Evolutionary conservation across 2,329 filamentous ascomycete genomes (phyloP).

Genomic region (Falciphora oryzae): DNA sequence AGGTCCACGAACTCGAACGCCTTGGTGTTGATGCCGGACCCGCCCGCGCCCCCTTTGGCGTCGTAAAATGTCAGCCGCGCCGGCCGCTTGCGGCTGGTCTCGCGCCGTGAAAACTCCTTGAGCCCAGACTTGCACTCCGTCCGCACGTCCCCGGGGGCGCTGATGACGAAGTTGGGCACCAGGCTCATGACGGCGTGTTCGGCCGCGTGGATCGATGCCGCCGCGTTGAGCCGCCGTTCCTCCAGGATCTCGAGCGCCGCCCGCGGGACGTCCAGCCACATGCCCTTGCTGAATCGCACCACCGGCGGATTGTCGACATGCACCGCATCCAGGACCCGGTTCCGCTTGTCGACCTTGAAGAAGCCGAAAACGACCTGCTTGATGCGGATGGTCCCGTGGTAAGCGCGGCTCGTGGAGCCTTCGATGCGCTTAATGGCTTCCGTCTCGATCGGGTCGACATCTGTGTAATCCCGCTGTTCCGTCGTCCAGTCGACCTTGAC

Average conservation of each 20-base stretch:
- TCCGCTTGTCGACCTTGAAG: slow-evolving; percentile 89
- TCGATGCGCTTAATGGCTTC: slow-evolving; percentile 73
- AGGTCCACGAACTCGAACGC: slow-evolving; percentile 89
- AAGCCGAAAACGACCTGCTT: slow-evolving; percentile 89
- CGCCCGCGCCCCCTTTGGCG: slow-evolving; percentile 78
- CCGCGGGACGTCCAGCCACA: slow-evolving; percentile 92
- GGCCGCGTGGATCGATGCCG: slow-evolving; percentile 87
- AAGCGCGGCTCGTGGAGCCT: slow-evolving; percentile 62
- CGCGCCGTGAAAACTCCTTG: slow-evolving; percentile 66
- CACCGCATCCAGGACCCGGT: slow-evolving; percentile 83
- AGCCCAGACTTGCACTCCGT: slow-evolving; percentile 88
- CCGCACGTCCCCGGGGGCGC: slow-evolving; percentile 82
- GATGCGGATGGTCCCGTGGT: slow-evolving; percentile 81
- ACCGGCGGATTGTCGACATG: slow-evolving; percentile 92
- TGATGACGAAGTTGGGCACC: slow-evolving; percentile 86
- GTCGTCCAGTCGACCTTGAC: slow-evolving; percentile 96
- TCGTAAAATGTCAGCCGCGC: slow-evolving; percentile 92
- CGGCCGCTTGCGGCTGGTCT: slow-evolving; percentile 71
- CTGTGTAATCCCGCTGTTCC: slow-evolving; percentile 85
- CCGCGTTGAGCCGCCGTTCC: slow-evolving; percentile 67
- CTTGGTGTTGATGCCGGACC: slow-evolving; percentile 83
- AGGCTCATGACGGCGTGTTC: slow-evolving; percentile 85
- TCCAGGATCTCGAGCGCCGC: slow-evolving; percentile 73
- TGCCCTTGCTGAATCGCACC: slow-evolving; percentile 75
- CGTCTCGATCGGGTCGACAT: slow-evolving; percentile 89